These are phyloP conservation scores for Suillus decipiens DNA, from an alignment of 768 basidiomycete species.

Conservation along the genomic window DNA sequence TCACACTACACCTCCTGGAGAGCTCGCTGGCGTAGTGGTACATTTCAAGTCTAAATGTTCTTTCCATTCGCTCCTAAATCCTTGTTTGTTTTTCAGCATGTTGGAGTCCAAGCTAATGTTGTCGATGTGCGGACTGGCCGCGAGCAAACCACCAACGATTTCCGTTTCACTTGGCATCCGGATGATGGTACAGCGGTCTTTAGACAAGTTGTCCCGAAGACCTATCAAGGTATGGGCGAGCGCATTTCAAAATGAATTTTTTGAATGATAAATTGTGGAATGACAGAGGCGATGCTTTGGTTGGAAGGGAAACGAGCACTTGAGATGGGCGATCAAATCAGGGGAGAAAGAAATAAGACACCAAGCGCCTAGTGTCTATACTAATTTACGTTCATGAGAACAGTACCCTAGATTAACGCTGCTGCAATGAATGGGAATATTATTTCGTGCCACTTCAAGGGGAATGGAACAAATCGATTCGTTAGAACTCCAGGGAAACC, in stretches of 20 bases:
- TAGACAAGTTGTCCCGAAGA: slow-evolving; percentile 62
- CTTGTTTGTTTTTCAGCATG: slow-evolving; percentile 47
- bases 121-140: slow-evolving; percentile 65
- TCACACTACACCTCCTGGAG: slow-evolving; percentile 43
- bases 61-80: neutral
- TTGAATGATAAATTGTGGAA: slow-evolving; percentile 14
- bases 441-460: neutral
- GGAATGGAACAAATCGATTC: neutral
- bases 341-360: slow-evolving; percentile 26
- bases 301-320: slow-evolving; percentile 76
- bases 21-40: slow-evolving; percentile 55
- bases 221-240: slow-evolving; percentile 56
- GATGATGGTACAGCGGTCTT: slow-evolving; percentile 40
- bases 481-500: neutral
- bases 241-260: neutral
- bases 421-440: neutral
- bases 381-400: neutral
- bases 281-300: slow-evolving; percentile 81
- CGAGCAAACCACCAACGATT: slow-evolving; percentile 73
- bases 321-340: slow-evolving; percentile 68
- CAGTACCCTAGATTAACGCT: neutral
- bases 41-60: slow-evolving; percentile 27
- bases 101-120: slow-evolving; percentile 70
- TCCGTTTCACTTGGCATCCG: slow-evolving; percentile 71
- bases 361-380: neutral